Conservation (phyloP, 495 filamentous ascomycete genomes). For the Hypoxylon rickii region DNA sequence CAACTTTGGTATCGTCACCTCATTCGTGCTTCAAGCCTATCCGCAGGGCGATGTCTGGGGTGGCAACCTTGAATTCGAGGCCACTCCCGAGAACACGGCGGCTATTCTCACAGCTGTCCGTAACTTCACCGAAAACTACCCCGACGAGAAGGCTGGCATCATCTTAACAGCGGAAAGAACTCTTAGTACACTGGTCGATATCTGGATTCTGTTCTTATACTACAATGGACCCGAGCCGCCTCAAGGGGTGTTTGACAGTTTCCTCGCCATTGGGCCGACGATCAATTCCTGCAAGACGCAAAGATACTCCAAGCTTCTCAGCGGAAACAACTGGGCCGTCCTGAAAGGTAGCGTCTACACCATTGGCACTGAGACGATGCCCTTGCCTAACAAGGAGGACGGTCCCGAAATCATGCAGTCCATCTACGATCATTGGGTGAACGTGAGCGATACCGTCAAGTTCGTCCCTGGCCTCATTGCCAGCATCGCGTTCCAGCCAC, state of each 20-base stretch:
- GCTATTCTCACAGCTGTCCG: constrained; percentile 53
- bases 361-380: constrained; percentile 62
- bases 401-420: constrained; percentile 49
- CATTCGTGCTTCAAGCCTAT: constrained; percentile 54
- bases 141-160: constrained; percentile 56
- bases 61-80: constrained; percentile 56
- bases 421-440: constrained; percentile 58
- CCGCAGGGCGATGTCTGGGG: constrained; percentile 57
- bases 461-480: constrained; percentile 53
- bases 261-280: constrained; percentile 54
- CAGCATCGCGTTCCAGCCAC: constrained; percentile 60
- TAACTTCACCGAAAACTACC: constrained; percentile 57
- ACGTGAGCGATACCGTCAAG: constrained; percentile 46
- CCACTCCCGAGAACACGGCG: constrained; percentile 45
- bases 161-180: constrained; percentile 61
- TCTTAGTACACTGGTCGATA: constrained; percentile 46
- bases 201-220: constrained; percentile 67
- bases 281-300: constrained; percentile 57
- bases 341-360: constrained; percentile 53
- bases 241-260: constrained; percentile 58
- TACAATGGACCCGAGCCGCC: constrained; percentile 64
- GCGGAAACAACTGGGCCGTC: constrained; percentile 46
- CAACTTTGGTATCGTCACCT: constrained; percentile 58
- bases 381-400: constrained; percentile 47
- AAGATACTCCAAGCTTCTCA: constrained; percentile 56